A percentile compares a stretch with the other conserved stretches of the same genome.
Evolutionary conservation across 495 filamentous ascomycete species (phyloP).

Genomic region (Clavariopsis aquatica): DNA sequence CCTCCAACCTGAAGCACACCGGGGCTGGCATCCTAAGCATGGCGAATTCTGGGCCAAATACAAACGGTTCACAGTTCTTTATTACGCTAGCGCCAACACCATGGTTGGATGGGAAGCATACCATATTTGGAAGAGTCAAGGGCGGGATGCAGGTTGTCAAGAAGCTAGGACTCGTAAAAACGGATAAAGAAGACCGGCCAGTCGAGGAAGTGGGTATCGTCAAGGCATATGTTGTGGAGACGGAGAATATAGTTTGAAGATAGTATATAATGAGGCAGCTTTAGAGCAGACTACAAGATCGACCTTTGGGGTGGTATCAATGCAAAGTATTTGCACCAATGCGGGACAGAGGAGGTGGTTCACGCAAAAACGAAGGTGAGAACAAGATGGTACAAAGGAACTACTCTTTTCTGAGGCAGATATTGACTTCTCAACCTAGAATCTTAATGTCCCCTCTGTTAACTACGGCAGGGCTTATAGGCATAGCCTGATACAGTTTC

Average conservation of each 20-base stretch:
- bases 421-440: no score
- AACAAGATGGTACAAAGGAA: no score
- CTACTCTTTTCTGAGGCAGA: no score
- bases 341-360: background rate
- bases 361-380: no score
- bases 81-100: slow-evolving; percentile 93
- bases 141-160: slow-evolving; percentile 79
- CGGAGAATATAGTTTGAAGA: background rate
- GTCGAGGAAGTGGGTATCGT: slow-evolving; percentile 81
- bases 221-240: slow-evolving; percentile 65
- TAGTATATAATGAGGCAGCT: background rate
- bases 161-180: slow-evolving; percentile 90
- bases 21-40: slow-evolving; percentile 92
- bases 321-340: background rate
- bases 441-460: no score
- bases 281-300: background rate
- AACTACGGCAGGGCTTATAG: no score
- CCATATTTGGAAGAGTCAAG: slow-evolving; percentile 93
- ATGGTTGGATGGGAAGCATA: slow-evolving; percentile 97
- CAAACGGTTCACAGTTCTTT: slow-evolving; percentile 87
- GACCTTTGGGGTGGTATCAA: background rate
- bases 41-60: slow-evolving; percentile 93
- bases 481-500: no score
- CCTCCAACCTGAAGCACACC: slow-evolving; percentile 77
- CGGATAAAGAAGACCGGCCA: slow-evolving; percentile 76